These are phyloP conservation scores for Tetrapyrgos nigripes DNA, from an alignment of 1,284 basidiomycete genomes.

Conservation along the genomic window DNA sequence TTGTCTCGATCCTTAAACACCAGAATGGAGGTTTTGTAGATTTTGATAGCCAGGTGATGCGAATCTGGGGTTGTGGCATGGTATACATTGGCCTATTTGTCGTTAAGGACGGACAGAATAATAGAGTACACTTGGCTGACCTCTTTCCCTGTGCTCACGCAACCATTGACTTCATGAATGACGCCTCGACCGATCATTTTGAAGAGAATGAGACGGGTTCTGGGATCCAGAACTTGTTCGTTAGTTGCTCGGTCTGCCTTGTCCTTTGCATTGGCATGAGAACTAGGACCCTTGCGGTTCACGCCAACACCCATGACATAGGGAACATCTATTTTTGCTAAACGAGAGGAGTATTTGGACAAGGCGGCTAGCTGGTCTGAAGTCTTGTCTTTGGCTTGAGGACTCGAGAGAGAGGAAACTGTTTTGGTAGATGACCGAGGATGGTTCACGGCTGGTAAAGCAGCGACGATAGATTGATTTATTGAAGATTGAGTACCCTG, in stretches of 20 bases:
- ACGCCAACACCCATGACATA: constrained; percentile 83
- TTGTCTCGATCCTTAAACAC: constrained; percentile 97
- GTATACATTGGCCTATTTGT: constrained; percentile 87
- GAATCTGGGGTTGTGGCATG: constrained; percentile 76
- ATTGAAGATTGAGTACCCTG: constrained; percentile 59
- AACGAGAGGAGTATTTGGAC: constrained; percentile 71
- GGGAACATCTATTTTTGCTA: constrained; percentile 75
- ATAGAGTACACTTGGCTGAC: constrained; percentile 46
- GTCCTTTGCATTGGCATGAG: constrained; percentile 88
- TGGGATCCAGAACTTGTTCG: constrained; percentile 92
- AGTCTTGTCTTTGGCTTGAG: constrained; percentile 56
- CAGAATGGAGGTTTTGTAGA: constrained; percentile 98
- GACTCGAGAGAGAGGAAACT: constrained; percentile 22
- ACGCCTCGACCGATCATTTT: constrained; percentile 93
- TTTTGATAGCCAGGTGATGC: constrained; percentile 88
- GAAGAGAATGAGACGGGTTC: constrained; percentile 89
- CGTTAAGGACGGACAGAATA: constrained; percentile 12
- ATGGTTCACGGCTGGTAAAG: constrained; percentile 79
- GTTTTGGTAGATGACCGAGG: constrained; percentile 39
- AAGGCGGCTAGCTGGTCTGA: constrained; percentile 73
- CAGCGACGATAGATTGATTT: constrained; percentile 56
- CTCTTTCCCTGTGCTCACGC: constrained; percentile 96
- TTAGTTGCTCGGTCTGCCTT: constrained; percentile 94
- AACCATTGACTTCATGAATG: constrained; percentile 89
- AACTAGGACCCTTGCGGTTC: constrained; percentile 89